Base-by-base conservation (phyloP, 371 early-diverging fungal genomes). In the Chytridium lagenaria region DNA sequence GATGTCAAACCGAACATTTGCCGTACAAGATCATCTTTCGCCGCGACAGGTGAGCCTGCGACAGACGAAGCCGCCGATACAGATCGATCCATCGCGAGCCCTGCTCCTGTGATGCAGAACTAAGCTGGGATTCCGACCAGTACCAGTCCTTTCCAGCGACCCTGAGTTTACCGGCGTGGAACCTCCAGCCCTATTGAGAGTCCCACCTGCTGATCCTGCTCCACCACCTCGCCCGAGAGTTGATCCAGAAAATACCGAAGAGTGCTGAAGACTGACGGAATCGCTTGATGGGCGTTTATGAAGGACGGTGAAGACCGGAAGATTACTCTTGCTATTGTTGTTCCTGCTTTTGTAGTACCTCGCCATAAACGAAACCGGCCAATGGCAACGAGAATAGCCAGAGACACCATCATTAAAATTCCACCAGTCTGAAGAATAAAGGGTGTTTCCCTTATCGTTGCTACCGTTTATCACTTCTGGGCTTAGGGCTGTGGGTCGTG, bases 361-460 rank as follows among this genome's bases (percentile, higher is more conserved):
- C n/a, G 55, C 55, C 5, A 26, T 5, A 52, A 52, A n/a, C n/a
- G 23, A 52, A 23, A 10, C 44, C 44, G n/a, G 26, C 55, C 55
- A 26, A 52, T 52, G 55, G 26, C 55, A 26, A 52, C 55, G 16
- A 52, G 55, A 26, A 52, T 52, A 5, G n/a, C 55, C n/a, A 52
- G 26, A 10, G 55, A 7, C 55, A 52, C 55, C 55, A 52, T 12
- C 55, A 52, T 52, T 23, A 52, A 26, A 52, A 52, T 52, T 5
- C 55, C 55, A 26, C 55, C 55, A 5, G 55, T 26, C 26, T 52
- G 55, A 5, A 52, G 26, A 26, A 52, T 52, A 26, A 52, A 52
- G n/a, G 55, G 55, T 10, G 12, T 7, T 7, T 52, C 55, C 12
- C 5, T 5, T 7, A 23, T n/a, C 5, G 55, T 22, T 52, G 55